Conservation (phyloP, 2,329 filamentous ascomycete genomes). For the Mycocentrospora acerina region DNA sequence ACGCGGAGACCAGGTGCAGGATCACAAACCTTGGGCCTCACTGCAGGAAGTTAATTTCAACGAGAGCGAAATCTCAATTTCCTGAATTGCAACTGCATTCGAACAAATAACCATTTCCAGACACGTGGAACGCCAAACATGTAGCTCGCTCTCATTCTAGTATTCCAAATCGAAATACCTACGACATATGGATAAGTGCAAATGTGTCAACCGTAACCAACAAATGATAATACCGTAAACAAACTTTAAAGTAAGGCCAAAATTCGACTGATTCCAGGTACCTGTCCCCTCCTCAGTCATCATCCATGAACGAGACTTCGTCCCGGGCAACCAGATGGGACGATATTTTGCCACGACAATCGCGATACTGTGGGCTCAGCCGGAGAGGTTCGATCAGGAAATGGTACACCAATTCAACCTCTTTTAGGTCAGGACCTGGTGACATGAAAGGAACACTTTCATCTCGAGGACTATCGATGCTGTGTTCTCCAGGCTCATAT, state of each 20-base stretch:
- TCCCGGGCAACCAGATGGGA: slow-evolving; percentile 25
- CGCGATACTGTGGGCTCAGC: slow-evolving; percentile 31
- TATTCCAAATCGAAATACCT: no score
- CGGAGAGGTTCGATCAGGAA: slow-evolving; percentile 29
- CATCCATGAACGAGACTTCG: slow-evolving; percentile 8
- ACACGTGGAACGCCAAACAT: no score
- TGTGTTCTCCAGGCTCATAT: slow-evolving; percentile 4
- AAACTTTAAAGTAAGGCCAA: no score
- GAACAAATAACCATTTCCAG: no score
- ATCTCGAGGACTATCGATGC: slow-evolving; percentile 5
- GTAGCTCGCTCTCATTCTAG: no score
- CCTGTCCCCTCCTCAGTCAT: slow-evolving; percentile 3
- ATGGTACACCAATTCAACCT: slow-evolving; percentile 17
- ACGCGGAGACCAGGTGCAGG: not conserved
- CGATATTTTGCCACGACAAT: slow-evolving; percentile 28
- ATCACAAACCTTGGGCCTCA: not conserved
- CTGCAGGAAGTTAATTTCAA: no score
- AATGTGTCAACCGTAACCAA: no score
- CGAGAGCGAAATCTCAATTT: no score
- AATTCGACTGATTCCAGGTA: not conserved
- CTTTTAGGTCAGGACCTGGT: slow-evolving; percentile 21
- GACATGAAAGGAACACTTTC: slow-evolving; percentile 19
- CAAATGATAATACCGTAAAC: no score
- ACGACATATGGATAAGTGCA: no score
- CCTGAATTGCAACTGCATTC: no score